Evolutionary conservation across 1,284 basidiomycete genomes (phyloP).

Genomic region (Ceratobasidium sp.): DNA sequence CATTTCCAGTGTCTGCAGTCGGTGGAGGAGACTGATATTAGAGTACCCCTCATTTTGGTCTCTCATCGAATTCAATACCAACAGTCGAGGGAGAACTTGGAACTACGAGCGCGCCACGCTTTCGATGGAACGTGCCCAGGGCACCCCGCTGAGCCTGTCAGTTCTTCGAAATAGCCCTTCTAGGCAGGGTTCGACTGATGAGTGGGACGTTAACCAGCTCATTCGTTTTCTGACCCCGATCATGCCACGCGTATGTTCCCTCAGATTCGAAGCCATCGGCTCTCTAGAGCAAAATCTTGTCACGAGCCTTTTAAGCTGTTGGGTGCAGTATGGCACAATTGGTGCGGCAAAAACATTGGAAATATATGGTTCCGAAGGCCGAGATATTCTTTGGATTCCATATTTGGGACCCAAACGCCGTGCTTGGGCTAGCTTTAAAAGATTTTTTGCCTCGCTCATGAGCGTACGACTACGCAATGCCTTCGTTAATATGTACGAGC

Average conservation of each 20-base stretch:
- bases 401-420: neutral
- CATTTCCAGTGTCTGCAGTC: neutral
- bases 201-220: too few species aligned
- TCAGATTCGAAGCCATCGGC: neutral
- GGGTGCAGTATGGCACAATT: neutral
- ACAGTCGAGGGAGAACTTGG: too few species aligned
- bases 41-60: neutral
- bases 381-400: neutral
- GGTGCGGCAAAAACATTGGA: neutral
- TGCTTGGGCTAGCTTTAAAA: neutral
- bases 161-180: neutral
- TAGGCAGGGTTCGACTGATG: neutral
- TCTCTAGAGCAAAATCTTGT: neutral
- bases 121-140: neutral
- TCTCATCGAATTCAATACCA: neutral
- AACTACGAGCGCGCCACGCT: neutral
- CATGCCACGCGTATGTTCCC: conserved; percentile 2
- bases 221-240: neutral
- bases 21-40: neutral
- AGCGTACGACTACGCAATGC: neutral
- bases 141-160: neutral
- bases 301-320: neutral
- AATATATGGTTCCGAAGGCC: neutral
- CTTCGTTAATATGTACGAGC: neutral
- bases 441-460: neutral